Conservation (phyloP, 768 basidiomycete genomes). For the Termitomyces sp. region DNA sequence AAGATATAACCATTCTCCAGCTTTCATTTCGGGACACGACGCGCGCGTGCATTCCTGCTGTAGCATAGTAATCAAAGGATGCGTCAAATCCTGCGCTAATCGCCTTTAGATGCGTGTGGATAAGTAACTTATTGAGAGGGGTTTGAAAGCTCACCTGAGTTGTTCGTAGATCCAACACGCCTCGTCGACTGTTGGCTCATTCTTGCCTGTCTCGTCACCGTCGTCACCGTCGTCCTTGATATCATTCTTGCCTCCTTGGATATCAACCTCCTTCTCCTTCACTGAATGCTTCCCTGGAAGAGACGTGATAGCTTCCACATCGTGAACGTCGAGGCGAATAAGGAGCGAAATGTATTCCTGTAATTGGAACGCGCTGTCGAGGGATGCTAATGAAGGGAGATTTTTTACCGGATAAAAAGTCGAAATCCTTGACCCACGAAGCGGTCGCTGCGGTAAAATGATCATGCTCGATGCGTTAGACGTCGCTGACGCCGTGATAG, state of each 20-base stretch:
- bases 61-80: conserved; percentile 78
- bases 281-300: conserved; percentile 53
- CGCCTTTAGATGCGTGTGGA: conserved; percentile 41
- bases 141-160: conserved; percentile 30
- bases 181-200: conserved; percentile 64
- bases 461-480: conserved; percentile 20
- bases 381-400: conserved; percentile 60
- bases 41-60: conserved; percentile 83
- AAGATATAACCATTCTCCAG: conserved; percentile 96
- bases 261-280: conserved; percentile 23
- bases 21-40: conserved; percentile 96
- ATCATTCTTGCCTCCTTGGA: conserved; percentile 22
- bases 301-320: conserved; percentile 76
- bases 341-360: conserved; percentile 92
- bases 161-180: conserved; percentile 79
- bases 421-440: conserved; percentile 72
- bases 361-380: conserved; percentile 91
- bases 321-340: conserved; percentile 81
- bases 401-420: conserved; percentile 75
- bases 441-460: conserved; percentile 54
- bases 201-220: conserved; percentile 30
- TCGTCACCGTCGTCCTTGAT: conserved; percentile 18
- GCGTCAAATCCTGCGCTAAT: conserved; percentile 80
- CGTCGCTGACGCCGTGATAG: background rate
- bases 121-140: background rate